Evolutionary conservation across 805 yeast genomes (phyloP).

Genomic region (Danielia reshetovae): DNA sequence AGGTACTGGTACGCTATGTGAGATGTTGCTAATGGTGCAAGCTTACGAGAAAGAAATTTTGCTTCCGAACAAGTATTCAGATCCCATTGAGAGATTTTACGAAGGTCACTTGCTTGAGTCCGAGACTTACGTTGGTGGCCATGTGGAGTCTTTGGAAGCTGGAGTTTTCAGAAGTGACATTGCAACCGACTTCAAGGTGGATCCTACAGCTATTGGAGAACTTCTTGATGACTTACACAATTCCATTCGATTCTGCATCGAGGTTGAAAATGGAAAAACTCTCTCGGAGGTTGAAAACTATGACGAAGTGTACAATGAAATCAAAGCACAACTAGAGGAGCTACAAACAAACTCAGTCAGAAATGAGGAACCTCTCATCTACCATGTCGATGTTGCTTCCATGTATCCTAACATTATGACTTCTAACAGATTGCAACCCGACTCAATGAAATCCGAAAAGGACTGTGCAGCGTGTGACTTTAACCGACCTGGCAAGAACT

Average conservation of each 20-base stretch:
- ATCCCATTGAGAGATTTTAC: slow-evolving; percentile 91
- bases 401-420: slow-evolving; percentile 99
- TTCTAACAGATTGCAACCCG: slow-evolving; percentile 94
- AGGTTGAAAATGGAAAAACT: slow-evolving; percentile 70
- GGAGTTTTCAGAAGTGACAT: slow-evolving; percentile 95
- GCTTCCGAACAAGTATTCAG: slow-evolving; percentile 90
- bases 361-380: slow-evolving; percentile 77
- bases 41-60: slow-evolving; percentile 77
- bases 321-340: slow-evolving; percentile 51
- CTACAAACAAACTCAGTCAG: slow-evolving; percentile 62
- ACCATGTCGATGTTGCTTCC: slow-evolving; percentile 98
- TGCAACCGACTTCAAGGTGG: slow-evolving; percentile 68
- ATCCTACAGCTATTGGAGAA: slow-evolving; percentile 79
- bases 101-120: slow-evolving; percentile 92
- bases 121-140: slow-evolving; percentile 98
- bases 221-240: slow-evolving; percentile 66
- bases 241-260: slow-evolving; percentile 78
- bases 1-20: slow-evolving; percentile 98
- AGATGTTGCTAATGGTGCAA: slow-evolving; percentile 94
- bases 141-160: slow-evolving; percentile 95
- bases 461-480: slow-evolving; percentile 98
- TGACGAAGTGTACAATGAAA: slow-evolving; percentile 64
- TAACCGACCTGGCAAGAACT: slow-evolving; percentile 88
- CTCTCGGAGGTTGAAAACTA: slow-evolving; percentile 77
- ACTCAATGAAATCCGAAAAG: slow-evolving; percentile 90